Evolutionary conservation across 495 filamentous ascomycete species (phyloP).

Genomic region (Friedmanniomyces simplex): DNA sequence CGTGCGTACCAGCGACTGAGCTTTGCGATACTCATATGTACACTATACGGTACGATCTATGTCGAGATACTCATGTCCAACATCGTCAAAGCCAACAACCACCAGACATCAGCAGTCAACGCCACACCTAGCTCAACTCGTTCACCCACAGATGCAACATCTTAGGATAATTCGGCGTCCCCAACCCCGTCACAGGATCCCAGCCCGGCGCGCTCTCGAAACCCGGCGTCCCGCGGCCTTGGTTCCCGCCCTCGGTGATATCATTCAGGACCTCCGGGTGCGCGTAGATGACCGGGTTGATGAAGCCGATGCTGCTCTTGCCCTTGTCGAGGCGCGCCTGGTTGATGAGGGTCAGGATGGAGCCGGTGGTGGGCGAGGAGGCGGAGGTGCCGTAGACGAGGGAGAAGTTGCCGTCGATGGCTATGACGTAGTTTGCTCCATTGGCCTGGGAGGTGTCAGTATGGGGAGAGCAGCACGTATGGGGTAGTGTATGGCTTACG

Average conservation of each 20-base stretch:
- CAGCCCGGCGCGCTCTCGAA: conserved; percentile 3
- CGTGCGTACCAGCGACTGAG: too few species aligned
- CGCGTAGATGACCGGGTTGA: conserved; percentile 39
- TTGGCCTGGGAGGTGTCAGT: conserved; percentile 41
- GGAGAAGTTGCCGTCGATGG: conserved; percentile 42
- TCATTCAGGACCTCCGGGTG: conserved; percentile 12
- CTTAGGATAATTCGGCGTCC: conserved; percentile 12
- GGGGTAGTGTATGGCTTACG: conserved; percentile 17
- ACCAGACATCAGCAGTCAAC: neutral
- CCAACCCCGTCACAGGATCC: conserved; percentile 12
- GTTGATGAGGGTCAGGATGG: conserved; percentile 58
- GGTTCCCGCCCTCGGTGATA: conserved; percentile 11
- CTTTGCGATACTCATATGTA: too few species aligned
- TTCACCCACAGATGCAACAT: neutral
- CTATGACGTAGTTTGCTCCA: conserved; percentile 41
- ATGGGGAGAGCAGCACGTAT: conserved; percentile 25
- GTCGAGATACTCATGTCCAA: too few species aligned
- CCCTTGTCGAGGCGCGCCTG: conserved; percentile 50
- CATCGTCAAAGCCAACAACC: neutral
- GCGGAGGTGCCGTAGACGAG: conserved; percentile 55
- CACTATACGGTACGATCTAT: too few species aligned
- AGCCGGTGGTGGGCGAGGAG: conserved; percentile 50
- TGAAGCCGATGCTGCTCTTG: conserved; percentile 52
- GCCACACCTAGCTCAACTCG: neutral
- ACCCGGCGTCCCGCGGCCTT: conserved; percentile 4